A percentile compares a stretch with the other conserved stretches of the same genome.
Evolutionary conservation across 2,329 filamentous ascomycete genomes (phyloP).

Genomic region (Aspergillus aculeatinus): DNA sequence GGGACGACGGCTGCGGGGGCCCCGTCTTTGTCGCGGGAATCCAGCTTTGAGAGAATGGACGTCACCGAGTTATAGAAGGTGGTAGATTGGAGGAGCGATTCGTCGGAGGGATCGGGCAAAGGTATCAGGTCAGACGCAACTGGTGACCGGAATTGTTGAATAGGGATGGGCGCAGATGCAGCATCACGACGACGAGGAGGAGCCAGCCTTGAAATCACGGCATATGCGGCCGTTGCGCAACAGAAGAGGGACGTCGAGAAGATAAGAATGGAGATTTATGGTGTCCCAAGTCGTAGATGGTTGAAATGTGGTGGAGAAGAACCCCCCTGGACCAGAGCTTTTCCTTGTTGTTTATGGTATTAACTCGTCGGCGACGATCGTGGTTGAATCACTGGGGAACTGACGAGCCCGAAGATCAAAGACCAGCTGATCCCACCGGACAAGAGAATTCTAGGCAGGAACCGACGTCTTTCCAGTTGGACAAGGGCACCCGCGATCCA

Average conservation of each 20-base stretch:
- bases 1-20: conserved; percentile 30
- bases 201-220: conserved; percentile 42
- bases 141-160: conserved; percentile 26
- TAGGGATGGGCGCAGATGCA: conserved; percentile 36
- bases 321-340: not conserved
- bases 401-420: not conserved
- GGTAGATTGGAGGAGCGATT: not conserved
- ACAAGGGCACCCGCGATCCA: not conserved
- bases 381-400: not conserved
- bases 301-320: not conserved
- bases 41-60: conserved; percentile 14
- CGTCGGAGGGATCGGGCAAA: conserved; percentile 13
- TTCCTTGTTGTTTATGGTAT: not conserved
- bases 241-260: too few relatives aligned
- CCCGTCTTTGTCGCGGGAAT: conserved; percentile 30
- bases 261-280: not conserved
- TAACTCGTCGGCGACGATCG: not conserved
- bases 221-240: conserved; percentile 38
- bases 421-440: not conserved
- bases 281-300: not conserved
- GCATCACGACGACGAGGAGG: conserved; percentile 40
- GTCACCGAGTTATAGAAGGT: conserved; percentile 10
- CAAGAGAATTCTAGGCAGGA: not conserved
- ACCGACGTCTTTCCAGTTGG: not conserved
- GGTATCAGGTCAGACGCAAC: conserved; percentile 27